Evolutionary conservation across 2,329 filamentous ascomycete genomes (phyloP).

Genomic region (Alternaria consortialis): DNA sequence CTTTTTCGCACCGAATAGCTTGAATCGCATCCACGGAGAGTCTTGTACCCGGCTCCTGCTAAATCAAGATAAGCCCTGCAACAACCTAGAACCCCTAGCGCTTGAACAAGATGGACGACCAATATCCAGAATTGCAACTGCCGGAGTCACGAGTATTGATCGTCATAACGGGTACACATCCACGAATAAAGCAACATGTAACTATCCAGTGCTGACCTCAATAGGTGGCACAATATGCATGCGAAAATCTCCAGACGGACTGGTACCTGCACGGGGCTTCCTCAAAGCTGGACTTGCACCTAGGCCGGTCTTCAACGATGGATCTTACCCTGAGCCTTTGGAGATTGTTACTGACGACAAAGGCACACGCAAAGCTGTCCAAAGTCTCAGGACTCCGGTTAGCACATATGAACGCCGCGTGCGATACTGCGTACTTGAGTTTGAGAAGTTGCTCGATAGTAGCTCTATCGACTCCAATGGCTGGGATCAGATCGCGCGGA

Average conservation of each 20-base stretch:
- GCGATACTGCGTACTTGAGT: constrained; percentile 85
- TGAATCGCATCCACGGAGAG: neutral
- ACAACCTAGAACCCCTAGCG: constrained; percentile 7
- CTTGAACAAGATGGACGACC: constrained; percentile 35
- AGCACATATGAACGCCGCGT: constrained; percentile 83
- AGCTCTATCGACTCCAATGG: constrained; percentile 87
- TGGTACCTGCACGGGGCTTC: constrained; percentile 78
- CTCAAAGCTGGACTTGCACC: constrained; percentile 83
- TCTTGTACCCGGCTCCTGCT: neutral
- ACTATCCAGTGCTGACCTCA: constrained; percentile 7
- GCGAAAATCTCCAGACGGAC: constrained; percentile 80
- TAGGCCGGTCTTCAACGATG: constrained; percentile 85
- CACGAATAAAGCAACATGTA: neutral
- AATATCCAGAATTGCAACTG: constrained; percentile 43
- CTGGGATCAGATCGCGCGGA: constrained; percentile 83
- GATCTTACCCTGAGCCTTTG: constrained; percentile 65
- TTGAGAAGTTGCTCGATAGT: constrained; percentile 84
- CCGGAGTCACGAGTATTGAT: constrained; percentile 85
- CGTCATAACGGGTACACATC: constrained; percentile 78
- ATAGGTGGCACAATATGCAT: constrained; percentile 84
- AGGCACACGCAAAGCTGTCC: constrained; percentile 62
- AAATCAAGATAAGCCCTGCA: constrained; percentile 1
- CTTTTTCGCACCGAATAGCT: neutral
- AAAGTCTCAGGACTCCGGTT: constrained; percentile 79
- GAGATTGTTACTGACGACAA: constrained; percentile 64